Conservation (phyloP, 2,329 filamentous ascomycete genomes). For the Fusarium aywerte region DNA sequence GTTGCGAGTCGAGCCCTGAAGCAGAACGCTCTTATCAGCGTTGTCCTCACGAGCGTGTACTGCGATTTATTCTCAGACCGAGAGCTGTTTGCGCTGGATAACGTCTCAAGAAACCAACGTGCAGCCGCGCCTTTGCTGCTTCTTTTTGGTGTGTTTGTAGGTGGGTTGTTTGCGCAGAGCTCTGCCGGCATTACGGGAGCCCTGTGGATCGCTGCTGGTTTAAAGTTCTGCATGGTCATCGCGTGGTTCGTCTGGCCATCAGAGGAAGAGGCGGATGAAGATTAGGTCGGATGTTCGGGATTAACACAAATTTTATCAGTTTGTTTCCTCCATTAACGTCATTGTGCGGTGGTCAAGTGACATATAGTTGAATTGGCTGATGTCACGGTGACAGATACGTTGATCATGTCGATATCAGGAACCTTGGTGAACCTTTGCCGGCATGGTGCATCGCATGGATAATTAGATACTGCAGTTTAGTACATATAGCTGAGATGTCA, state of each 20-base stretch:
- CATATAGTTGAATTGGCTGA: constrained; percentile 21
- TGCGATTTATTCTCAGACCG: constrained; percentile 80
- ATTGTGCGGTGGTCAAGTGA: constrained; percentile 25
- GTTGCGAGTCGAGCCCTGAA: constrained; percentile 77
- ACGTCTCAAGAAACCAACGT: constrained; percentile 62
- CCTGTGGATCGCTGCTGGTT: constrained; percentile 66
- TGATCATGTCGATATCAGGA: constrained; percentile 30
- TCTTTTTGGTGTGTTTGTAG: constrained; percentile 60
- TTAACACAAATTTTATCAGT: background rate
- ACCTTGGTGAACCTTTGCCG: constrained; percentile 8
- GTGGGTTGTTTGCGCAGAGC: constrained; percentile 60
- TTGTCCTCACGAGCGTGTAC: constrained; percentile 84
- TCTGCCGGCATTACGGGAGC: constrained; percentile 61
- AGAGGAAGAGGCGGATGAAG: constrained; percentile 49
- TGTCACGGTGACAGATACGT: constrained; percentile 16
- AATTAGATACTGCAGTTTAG: background rate
- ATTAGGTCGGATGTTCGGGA: constrained; percentile 1
- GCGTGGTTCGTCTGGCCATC: constrained; percentile 71
- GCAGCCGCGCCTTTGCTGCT: constrained; percentile 61
- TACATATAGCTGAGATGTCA: constrained; percentile 4
- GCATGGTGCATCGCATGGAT: constrained; percentile 4
- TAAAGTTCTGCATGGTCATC: constrained; percentile 67
- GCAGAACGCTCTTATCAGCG: constrained; percentile 77
- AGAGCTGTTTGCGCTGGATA: constrained; percentile 57
- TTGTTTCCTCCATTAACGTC: background rate